Evolutionary conservation across 805 yeast species (phyloP).

Genomic region (Metschnikowia dekortorum): DNA sequence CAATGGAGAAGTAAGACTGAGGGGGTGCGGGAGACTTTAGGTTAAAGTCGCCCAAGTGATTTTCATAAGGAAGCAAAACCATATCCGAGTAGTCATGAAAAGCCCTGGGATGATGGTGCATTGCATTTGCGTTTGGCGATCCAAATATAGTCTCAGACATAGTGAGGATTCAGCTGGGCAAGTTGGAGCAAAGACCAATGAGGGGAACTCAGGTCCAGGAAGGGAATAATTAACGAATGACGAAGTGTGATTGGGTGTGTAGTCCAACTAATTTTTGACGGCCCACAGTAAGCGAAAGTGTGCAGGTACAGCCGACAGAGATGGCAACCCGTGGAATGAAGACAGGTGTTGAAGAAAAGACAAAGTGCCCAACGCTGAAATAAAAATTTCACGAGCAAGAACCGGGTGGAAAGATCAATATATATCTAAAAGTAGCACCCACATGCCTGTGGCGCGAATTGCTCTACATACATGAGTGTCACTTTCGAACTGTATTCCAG

Average conservation of each 20-base stretch:
- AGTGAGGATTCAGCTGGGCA: not conserved
- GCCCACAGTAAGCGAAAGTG: not conserved
- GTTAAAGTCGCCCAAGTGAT: not conserved
- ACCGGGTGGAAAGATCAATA: not conserved
- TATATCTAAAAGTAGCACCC: not conserved
- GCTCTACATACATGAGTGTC: not conserved
- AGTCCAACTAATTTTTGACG: not conserved
- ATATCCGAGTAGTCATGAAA: not conserved
- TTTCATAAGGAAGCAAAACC: constrained; percentile 1
- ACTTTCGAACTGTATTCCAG: constrained; percentile 1
- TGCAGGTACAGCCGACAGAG: not conserved
- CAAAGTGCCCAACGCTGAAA: not conserved
- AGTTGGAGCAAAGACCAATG: not conserved
- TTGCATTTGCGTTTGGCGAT: not conserved
- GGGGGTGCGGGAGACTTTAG: not conserved
- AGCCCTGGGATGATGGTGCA: constrained; percentile 1
- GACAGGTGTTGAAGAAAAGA: not conserved
- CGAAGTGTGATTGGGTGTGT: not conserved
- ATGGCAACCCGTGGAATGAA: not conserved
- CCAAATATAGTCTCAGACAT: not conserved
- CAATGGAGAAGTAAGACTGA: not conserved
- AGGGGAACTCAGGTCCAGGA: not conserved
- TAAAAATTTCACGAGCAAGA: not conserved
- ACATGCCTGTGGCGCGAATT: constrained; percentile 1
- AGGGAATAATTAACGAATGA: not conserved